A percentile compares a stretch with the other conserved stretches of the same genome.
Evolutionary conservation across 2,329 filamentous ascomycete species (phyloP).

Genomic region (Penicillium sclerotigenum): DNA sequence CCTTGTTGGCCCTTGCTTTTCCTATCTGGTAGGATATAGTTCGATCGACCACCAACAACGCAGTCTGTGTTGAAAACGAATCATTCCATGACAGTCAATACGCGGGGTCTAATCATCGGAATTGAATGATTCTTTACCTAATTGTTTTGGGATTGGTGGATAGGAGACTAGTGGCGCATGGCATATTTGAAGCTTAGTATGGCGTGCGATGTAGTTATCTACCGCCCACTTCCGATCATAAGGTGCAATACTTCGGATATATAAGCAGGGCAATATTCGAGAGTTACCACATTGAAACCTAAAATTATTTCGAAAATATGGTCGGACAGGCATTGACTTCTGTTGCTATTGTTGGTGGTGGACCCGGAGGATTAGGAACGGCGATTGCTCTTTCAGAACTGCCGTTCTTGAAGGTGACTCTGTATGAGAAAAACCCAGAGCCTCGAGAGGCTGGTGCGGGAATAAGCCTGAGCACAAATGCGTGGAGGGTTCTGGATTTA

Average conservation of each 20-base stretch:
- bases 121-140: not conserved
- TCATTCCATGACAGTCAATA: not conserved
- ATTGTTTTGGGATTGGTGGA: not conserved
- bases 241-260: not conserved
- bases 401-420: constrained; percentile 41
- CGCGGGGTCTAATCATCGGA: not conserved
- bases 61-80: not conserved
- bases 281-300: too few species aligned
- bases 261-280: not conserved
- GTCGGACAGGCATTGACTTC: constrained; percentile 6
- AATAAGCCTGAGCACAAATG: constrained; percentile 47
- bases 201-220: constrained; percentile 14
- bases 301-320: constrained; percentile 2
- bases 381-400: constrained; percentile 47
- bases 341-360: constrained; percentile 41
- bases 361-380: constrained; percentile 42
- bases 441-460: constrained; percentile 51
- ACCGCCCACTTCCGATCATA: not conserved
- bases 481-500: constrained; percentile 49
- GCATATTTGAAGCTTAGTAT: constrained; percentile 9
- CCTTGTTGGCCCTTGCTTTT: rapidly evolving
- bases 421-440: constrained; percentile 48
- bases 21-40: not conserved
- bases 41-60: not conserved
- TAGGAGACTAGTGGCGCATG: constrained; percentile 3